A percentile compares a stretch with the other conserved stretches of the same genome.
phyloP scores from a whole-genome alignment of 495 filamentous ascomycete species.

The Annulohypoxylon moriforme region DNA sequence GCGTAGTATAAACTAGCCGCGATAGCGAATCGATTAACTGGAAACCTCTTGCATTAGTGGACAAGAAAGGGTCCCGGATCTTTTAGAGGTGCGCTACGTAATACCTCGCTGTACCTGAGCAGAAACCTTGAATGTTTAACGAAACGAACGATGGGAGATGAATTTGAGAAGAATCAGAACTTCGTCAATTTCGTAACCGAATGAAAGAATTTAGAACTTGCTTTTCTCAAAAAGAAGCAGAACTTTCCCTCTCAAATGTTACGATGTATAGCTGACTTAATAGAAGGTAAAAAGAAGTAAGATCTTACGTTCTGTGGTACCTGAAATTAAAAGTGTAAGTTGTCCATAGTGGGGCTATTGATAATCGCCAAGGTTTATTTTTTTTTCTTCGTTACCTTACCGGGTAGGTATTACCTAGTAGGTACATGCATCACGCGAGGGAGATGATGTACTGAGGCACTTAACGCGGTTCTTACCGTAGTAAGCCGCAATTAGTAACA shows the following conservation, averaged over 20 bases:
- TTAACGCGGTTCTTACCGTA: slow-evolving; percentile 36
- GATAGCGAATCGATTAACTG: slow-evolving; percentile 39
- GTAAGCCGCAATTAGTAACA: slow-evolving; percentile 17
- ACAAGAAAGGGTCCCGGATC: slow-evolving; percentile 36
- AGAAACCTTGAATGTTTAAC: slow-evolving; percentile 2
- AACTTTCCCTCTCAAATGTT: neutral
- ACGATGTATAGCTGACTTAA: neutral
- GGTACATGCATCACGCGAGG: slow-evolving; percentile 33
- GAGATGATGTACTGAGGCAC: slow-evolving; percentile 32
- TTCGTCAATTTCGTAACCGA: neutral
- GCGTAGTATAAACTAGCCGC: slow-evolving; percentile 30
- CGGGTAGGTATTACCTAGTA: neutral
- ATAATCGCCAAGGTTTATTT: slow-evolving; percentile 30
- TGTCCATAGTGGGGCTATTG: slow-evolving; percentile 32
- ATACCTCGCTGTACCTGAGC: slow-evolving; percentile 39
- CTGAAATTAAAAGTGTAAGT: slow-evolving; percentile 27
- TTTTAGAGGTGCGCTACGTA: slow-evolving; percentile 41
- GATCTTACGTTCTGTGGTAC: slow-evolving; percentile 22
- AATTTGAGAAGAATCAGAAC: neutral
- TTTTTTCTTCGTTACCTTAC: slow-evolving; percentile 7
- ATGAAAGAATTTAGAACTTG: neutral
- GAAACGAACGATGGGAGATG: neutral
- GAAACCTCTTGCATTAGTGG: slow-evolving; percentile 41
- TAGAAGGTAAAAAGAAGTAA: neutral
- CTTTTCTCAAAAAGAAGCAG: neutral